These are phyloP conservation scores for Spiraea crenata DNA, from an alignment of 331 rosid genomes.

Conservation along the genomic window DNA sequence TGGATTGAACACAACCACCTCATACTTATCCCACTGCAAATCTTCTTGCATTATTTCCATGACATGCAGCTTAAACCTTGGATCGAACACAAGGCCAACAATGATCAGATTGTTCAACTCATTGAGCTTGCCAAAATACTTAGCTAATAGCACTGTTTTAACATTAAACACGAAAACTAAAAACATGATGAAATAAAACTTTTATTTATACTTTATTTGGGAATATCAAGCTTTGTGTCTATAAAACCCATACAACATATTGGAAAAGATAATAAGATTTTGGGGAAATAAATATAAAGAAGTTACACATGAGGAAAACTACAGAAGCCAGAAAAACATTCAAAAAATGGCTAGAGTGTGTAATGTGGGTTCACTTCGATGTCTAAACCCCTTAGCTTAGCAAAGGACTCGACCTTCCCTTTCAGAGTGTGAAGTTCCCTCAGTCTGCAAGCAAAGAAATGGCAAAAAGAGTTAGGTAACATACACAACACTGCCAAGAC, in stretches of 20 bases:
- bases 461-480: not conserved
- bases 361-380: constrained; percentile 57
- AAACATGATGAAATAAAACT: not conserved
- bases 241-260: constrained; percentile 1
- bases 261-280: not conserved
- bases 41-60: too few species aligned
- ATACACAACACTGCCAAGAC: not conserved
- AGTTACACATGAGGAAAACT: constrained; percentile 7
- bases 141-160: too few species aligned
- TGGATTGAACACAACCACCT: too few species aligned
- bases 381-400: constrained; percentile 57
- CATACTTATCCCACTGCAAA: too few species aligned
- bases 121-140: too few species aligned
- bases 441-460: constrained; percentile 39
- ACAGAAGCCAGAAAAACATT: not conserved
- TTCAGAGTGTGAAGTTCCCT: constrained; percentile 75
- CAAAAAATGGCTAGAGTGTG: constrained; percentile 38
- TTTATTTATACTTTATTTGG: constrained; percentile 7
- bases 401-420: constrained; percentile 60
- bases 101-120: too few species aligned
- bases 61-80: too few species aligned
- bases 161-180: not conserved
- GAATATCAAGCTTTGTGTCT: not conserved
- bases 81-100: too few species aligned
- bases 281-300: not conserved